These are phyloP conservation scores for Trichoderma harzianum DNA, from an alignment of 2,329 filamentous ascomycete species.

Conservation along the genomic window DNA sequence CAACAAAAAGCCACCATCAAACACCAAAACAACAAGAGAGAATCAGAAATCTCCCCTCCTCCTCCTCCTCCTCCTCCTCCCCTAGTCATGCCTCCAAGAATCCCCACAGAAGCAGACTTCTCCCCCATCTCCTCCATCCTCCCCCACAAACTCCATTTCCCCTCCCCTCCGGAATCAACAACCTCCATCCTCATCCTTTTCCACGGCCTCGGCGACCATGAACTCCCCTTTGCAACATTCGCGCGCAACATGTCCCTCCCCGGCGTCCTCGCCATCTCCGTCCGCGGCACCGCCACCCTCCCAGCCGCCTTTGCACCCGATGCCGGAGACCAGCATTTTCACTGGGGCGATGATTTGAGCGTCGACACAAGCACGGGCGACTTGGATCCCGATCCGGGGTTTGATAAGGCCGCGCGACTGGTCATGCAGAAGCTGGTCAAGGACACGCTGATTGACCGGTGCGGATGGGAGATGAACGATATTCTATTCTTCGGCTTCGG, in stretches of 20 bases:
- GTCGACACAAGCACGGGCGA: conserved; percentile 49
- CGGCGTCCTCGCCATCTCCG: conserved; percentile 70
- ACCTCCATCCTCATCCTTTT: conserved; percentile 77
- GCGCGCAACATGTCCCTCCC: conserved; percentile 68
- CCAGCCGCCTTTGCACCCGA: conserved; percentile 58
- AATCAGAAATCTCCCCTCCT: background rate
- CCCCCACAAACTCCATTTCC: conserved; percentile 46
- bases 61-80: background rate
- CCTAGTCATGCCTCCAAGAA: conserved; percentile 42
- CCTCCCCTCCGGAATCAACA: conserved; percentile 56
- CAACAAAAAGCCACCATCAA: background rate
- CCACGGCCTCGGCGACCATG: conserved; percentile 78
- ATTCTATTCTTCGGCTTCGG: conserved; percentile 65
- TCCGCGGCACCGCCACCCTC: conserved; percentile 67
- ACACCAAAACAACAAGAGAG: background rate
- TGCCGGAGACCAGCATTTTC: conserved; percentile 39
- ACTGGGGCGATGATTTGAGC: conserved; percentile 66
- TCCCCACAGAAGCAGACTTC: conserved; percentile 52
- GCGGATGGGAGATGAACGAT: conserved; percentile 58
- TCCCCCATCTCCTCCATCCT: conserved; percentile 40
- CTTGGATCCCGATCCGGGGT: conserved; percentile 61
- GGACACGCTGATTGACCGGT: conserved; percentile 49
- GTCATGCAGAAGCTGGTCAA: conserved; percentile 51
- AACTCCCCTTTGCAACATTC: conserved; percentile 65
- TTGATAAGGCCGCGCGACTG: conserved; percentile 44